A percentile compares a stretch with the other conserved stretches of the same genome.
Evolutionary conservation across 2,329 filamentous ascomycete genomes (phyloP).

Genomic region (Colletotrichum euphorbiae): DNA sequence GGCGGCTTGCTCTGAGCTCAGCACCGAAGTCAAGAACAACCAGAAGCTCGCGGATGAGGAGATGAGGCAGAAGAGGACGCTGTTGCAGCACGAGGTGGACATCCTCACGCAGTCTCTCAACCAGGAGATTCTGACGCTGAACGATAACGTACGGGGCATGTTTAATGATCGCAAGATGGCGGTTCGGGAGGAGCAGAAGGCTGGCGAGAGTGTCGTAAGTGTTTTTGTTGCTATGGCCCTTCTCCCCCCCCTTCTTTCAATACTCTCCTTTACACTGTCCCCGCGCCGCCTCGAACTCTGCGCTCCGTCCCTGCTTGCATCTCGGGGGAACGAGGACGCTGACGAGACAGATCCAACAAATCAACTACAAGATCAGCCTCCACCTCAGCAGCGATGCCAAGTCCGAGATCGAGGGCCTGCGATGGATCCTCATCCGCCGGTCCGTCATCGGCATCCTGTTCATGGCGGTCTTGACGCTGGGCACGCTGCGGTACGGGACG

Average conservation of each 20-base stretch:
- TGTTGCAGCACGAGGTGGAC: constrained; percentile 95
- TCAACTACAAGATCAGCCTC: constrained; percentile 97
- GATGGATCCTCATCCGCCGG: constrained; percentile 82
- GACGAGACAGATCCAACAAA: constrained; percentile 78
- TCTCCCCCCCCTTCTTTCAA: background rate
- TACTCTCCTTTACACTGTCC: background rate
- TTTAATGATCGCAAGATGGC: constrained; percentile 97
- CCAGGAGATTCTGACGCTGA: constrained; percentile 84
- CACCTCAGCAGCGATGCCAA: constrained; percentile 89
- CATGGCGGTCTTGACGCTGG: constrained; percentile 71
- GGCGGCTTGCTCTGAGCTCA: constrained; percentile 91
- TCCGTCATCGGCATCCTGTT: constrained; percentile 74
- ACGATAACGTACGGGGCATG: constrained; percentile 93
- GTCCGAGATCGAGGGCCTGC: constrained; percentile 88
- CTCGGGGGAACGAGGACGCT: constrained; percentile 23
- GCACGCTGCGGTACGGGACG: constrained; percentile 69
- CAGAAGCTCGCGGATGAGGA: constrained; percentile 82
- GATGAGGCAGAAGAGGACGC: constrained; percentile 83
- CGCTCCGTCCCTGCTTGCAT: background rate
- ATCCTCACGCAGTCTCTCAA: constrained; percentile 86
- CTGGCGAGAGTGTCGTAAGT: constrained; percentile 81
- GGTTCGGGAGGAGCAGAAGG: constrained; percentile 87
- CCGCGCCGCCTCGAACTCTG: too few relatives aligned
- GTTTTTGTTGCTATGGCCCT: background rate
- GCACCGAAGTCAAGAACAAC: constrained; percentile 85